Conservation (phyloP, 2,329 filamentous ascomycete species). For the Botrytis cinerea region DNA sequence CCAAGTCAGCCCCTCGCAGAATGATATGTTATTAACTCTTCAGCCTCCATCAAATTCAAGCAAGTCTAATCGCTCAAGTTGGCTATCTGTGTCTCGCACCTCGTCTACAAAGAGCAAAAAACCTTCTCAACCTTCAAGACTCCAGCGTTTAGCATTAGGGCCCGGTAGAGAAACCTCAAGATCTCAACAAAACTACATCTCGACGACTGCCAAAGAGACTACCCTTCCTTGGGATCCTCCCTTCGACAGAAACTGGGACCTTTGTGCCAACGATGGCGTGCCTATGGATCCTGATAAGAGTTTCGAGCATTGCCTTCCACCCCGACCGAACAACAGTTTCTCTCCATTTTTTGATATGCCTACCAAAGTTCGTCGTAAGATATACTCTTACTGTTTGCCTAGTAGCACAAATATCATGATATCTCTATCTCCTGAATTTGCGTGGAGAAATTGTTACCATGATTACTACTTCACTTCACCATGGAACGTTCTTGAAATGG, state of each 20-base stretch:
- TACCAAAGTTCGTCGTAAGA: constrained; percentile 30
- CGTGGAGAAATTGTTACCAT: constrained; percentile 34
- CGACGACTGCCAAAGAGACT: not conserved
- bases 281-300: not conserved
- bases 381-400: constrained; percentile 38
- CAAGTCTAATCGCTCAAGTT: constrained; percentile 10
- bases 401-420: constrained; percentile 31
- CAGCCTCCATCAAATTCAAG: not conserved
- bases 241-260: constrained; percentile 28
- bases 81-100: constrained; percentile 15
- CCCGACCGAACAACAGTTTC: no score
- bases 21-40: not conserved
- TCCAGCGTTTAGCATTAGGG: not conserved
- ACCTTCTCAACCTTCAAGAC: not conserved
- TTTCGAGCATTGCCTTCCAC: constrained; percentile 17
- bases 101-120: constrained; percentile 14
- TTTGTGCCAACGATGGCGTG: constrained; percentile 22
- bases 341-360: constrained; percentile 31
- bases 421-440: constrained; percentile 34
- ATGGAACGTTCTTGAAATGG: constrained; percentile 35
- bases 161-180: not conserved
- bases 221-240: constrained; percentile 16
- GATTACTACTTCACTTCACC: constrained; percentile 35
- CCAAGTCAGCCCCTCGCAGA: not conserved
- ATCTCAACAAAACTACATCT: not conserved